phyloP scores from a whole-genome alignment of 108 stramenopile species.

The Epipyxis sp. region DNA sequence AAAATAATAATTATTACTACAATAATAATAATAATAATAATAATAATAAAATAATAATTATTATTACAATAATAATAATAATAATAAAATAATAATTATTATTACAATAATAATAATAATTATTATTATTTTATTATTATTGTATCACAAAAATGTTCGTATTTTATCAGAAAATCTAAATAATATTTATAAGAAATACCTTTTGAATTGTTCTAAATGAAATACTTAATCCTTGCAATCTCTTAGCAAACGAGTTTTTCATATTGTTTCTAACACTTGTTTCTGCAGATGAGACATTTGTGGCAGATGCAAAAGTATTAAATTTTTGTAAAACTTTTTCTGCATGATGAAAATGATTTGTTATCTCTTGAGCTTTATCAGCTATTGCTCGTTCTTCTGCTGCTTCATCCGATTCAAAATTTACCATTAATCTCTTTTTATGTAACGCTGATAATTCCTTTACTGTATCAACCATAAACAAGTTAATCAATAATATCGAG shows the following conservation, averaged over 20 bases:
- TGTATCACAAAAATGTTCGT: too few relatives aligned
- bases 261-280: slow-evolving; percentile 54
- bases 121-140: too few relatives aligned
- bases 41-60: too few relatives aligned
- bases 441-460: slow-evolving; percentile 75
- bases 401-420: slow-evolving; percentile 45
- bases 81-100: too few relatives aligned
- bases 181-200: slow-evolving; percentile 51
- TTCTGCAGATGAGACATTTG: slow-evolving; percentile 46
- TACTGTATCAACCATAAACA: slow-evolving; percentile 13
- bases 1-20: too few relatives aligned
- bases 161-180: too few relatives aligned
- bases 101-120: too few relatives aligned
- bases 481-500: not conserved
- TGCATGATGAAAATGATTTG: slow-evolving; percentile 75
- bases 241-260: slow-evolving; percentile 76
- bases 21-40: too few relatives aligned
- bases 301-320: slow-evolving; percentile 33
- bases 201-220: slow-evolving; percentile 88
- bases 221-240: slow-evolving; percentile 80
- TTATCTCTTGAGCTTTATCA: slow-evolving; percentile 35
- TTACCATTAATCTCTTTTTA: slow-evolving; percentile 74
- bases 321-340: slow-evolving; percentile 58
- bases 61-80: too few relatives aligned
- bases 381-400: slow-evolving; percentile 27